Percentiles rank a stretch among this genome's conserved stretches.
Evolutionary conservation across 208 protist species (phyloP).

Genomic region (Porcisia hertigi): DNA sequence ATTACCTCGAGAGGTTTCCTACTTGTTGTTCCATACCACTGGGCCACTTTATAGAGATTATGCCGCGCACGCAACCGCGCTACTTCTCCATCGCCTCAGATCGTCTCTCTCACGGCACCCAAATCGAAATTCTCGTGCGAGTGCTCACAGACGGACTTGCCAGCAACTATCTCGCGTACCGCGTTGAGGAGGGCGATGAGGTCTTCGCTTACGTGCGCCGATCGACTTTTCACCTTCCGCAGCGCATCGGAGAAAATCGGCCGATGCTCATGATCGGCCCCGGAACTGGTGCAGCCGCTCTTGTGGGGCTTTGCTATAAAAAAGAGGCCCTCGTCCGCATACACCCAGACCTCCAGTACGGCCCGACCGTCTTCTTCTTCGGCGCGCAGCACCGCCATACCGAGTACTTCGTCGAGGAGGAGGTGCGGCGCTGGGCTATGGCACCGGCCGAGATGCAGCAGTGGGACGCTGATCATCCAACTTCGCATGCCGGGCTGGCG

Average conservation of each 20-base stretch:
- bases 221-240: constrained; percentile 87
- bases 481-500: constrained; percentile 27
- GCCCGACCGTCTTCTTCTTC: constrained; percentile 70
- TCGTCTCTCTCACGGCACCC: constrained; percentile 52
- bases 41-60: constrained; percentile 81
- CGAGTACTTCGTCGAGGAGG: constrained; percentile 70
- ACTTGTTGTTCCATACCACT: constrained; percentile 65
- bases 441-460: constrained; percentile 27
- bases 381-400: constrained; percentile 45
- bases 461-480: constrained; percentile 33
- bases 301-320: constrained; percentile 80
- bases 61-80: constrained; percentile 92
- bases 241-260: constrained; percentile 31
- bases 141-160: constrained; percentile 81
- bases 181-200: constrained; percentile 30
- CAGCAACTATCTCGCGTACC: constrained; percentile 74
- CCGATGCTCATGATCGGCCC: constrained; percentile 93
- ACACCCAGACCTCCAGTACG: constrained; percentile 32
- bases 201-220: constrained; percentile 86
- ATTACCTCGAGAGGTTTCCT: constrained; percentile 73
- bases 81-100: constrained; percentile 97
- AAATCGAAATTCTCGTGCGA: constrained; percentile 81
- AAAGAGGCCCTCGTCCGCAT: constrained; percentile 61
- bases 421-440: constrained; percentile 52
- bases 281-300: constrained; percentile 89